Conservation (phyloP, 108 stramenopile species). For the Nitzschia putrida region DNA sequence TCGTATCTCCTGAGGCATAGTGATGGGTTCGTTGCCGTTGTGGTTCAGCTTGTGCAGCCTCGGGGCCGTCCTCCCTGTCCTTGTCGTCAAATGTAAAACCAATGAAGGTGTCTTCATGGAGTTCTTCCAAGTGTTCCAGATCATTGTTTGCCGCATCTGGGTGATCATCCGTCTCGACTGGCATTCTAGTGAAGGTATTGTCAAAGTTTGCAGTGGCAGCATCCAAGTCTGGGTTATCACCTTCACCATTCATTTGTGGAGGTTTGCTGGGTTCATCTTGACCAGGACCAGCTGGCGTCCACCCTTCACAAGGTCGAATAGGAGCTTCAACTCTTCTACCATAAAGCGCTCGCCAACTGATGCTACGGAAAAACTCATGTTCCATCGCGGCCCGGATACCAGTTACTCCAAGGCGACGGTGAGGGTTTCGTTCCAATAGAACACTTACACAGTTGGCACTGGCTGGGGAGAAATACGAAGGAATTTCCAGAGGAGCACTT, state of each 20-base stretch:
- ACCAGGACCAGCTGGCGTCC: slow-evolving; percentile 52
- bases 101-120: slow-evolving; percentile 78
- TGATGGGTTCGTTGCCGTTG: slow-evolving; percentile 33
- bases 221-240: slow-evolving; percentile 53
- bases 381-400: slow-evolving; percentile 81
- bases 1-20: neutral
- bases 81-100: slow-evolving; percentile 85
- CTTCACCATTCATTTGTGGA: neutral
- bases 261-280: neutral
- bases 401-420: slow-evolving; percentile 69
- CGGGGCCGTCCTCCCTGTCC: slow-evolving; percentile 31
- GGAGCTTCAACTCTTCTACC: slow-evolving; percentile 77
- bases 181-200: slow-evolving; percentile 82
- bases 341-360: slow-evolving; percentile 75
- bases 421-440: slow-evolving; percentile 77
- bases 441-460: slow-evolving; percentile 66
- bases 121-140: slow-evolving; percentile 54
- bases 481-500: slow-evolving; percentile 81
- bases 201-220: slow-evolving; percentile 88
- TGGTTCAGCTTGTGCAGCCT: slow-evolving; percentile 9
- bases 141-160: slow-evolving; percentile 44
- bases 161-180: slow-evolving; percentile 78
- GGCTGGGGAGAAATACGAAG: slow-evolving; percentile 63
- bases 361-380: slow-evolving; percentile 82
- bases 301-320: slow-evolving; percentile 88